Conservation (phyloP, 768 basidiomycete species). For the Amanita subjunquillea region DNA sequence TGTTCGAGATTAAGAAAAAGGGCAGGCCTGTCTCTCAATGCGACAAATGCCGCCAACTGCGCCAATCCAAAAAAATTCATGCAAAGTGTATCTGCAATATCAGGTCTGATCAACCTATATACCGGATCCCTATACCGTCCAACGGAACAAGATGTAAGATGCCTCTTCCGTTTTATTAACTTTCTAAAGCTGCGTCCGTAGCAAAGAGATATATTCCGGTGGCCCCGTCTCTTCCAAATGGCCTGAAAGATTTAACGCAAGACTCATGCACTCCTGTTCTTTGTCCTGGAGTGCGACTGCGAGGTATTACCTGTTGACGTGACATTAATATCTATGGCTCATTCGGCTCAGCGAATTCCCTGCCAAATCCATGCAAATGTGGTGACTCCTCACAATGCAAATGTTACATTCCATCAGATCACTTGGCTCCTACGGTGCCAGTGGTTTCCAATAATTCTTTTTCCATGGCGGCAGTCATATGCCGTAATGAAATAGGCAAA, state of each 20-base stretch:
- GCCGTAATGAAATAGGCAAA: constrained; percentile 10
- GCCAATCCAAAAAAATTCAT: constrained; percentile 73
- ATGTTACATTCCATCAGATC: constrained; percentile 5
- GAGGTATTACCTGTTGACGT: constrained; percentile 25
- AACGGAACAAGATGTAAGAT: constrained; percentile 31
- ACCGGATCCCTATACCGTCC: constrained; percentile 20
- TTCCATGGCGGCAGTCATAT: constrained; percentile 27
- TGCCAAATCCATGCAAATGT: constrained; percentile 60
- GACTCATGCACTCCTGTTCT: constrained; percentile 15
- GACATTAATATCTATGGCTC: constrained; percentile 6
- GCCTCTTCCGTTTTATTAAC: not conserved
- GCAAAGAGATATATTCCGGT: constrained; percentile 64
- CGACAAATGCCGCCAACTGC: constrained; percentile 69
- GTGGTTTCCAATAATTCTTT: constrained; percentile 16
- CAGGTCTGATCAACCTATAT: constrained; percentile 21
- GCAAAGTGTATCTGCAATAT: constrained; percentile 70
- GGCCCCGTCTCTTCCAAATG: constrained; percentile 63
- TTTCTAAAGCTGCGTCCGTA: constrained; percentile 15
- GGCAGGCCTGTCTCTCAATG: constrained; percentile 90
- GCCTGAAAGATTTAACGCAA: constrained; percentile 46
- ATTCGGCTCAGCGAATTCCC: constrained; percentile 37
- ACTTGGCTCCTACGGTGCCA: constrained; percentile 6
- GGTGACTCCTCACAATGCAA: constrained; percentile 40
- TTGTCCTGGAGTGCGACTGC: constrained; percentile 36
- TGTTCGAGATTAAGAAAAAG: constrained; percentile 93